phyloP scores from a whole-genome alignment of 2,329 filamentous ascomycete genomes.

The Calonectria honghensis region DNA sequence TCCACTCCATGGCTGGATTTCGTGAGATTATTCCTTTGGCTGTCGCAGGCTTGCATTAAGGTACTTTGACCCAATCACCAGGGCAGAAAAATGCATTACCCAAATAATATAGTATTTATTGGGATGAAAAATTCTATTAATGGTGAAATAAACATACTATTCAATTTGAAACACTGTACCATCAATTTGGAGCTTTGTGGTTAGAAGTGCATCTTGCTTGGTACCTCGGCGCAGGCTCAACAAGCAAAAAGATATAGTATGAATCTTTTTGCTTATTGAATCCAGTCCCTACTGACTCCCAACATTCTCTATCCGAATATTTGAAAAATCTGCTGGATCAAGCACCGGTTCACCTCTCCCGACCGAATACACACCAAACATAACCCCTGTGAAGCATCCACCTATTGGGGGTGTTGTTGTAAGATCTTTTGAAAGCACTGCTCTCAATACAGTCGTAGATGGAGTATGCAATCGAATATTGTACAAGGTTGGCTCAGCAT shows the following conservation, averaged over 20 bases:
- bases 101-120: no score
- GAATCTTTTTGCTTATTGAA: not conserved
- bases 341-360: constrained; percentile 48
- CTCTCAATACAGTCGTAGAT: not conserved
- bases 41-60: no score
- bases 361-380: constrained; percentile 52
- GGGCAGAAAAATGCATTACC: no score
- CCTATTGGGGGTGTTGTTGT: constrained; percentile 47
- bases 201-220: no score
- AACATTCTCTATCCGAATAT: constrained; percentile 27
- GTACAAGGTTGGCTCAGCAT: not conserved
- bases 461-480: not conserved
- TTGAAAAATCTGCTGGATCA: constrained; percentile 46
- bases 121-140: no score
- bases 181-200: no score
- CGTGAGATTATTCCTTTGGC: no score
- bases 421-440: constrained; percentile 29
- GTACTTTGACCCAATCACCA: no score
- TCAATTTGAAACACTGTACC: no score
- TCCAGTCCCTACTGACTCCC: not conserved
- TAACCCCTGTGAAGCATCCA: constrained; percentile 48
- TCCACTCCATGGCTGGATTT: no score
- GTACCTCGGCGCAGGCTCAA: no score
- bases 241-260: not conserved
- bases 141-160: no score